phyloP scores from a whole-genome alignment of 2,329 filamentous ascomycete genomes.

The Fusarium napiforme region DNA sequence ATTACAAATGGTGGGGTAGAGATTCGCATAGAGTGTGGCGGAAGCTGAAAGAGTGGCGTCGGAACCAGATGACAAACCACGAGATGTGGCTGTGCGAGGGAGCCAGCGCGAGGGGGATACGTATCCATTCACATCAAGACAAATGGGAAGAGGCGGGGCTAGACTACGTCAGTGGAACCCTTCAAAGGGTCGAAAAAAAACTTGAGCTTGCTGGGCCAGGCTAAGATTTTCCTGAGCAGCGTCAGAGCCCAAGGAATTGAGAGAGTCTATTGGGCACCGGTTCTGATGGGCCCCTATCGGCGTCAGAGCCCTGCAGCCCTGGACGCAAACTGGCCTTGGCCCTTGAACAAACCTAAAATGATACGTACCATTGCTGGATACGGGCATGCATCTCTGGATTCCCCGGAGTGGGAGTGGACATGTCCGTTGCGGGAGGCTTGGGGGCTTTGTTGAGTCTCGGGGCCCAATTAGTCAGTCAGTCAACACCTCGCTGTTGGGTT shows the following conservation, averaged over 20 bases:
- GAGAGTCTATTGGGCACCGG: constrained; percentile 30
- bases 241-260: constrained; percentile 34
- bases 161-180: constrained; percentile 42
- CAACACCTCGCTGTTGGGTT: constrained; percentile 10
- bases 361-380: constrained; percentile 19
- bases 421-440: constrained; percentile 25
- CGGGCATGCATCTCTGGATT: constrained; percentile 12
- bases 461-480: constrained; percentile 4
- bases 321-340: constrained; percentile 27
- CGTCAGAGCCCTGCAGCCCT: constrained; percentile 30
- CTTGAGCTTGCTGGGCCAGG: constrained; percentile 29
- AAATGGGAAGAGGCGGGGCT: constrained; percentile 30
- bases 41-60: constrained; percentile 25
- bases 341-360: constrained; percentile 10
- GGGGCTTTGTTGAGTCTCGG: constrained; percentile 14
- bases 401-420: constrained; percentile 22
- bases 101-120: constrained; percentile 8
- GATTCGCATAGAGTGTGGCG: constrained; percentile 41
- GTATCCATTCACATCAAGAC: not conserved
- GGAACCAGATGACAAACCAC: constrained; percentile 32
- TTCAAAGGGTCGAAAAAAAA: constrained; percentile 30
- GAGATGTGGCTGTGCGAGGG: constrained; percentile 41
- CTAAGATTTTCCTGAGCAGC: constrained; percentile 35
- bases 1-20: constrained; percentile 23
- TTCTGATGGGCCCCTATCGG: constrained; percentile 24